Conservation (phyloP, 148 eudicot genomes). For the Dysphania ambrosioides region DNA sequence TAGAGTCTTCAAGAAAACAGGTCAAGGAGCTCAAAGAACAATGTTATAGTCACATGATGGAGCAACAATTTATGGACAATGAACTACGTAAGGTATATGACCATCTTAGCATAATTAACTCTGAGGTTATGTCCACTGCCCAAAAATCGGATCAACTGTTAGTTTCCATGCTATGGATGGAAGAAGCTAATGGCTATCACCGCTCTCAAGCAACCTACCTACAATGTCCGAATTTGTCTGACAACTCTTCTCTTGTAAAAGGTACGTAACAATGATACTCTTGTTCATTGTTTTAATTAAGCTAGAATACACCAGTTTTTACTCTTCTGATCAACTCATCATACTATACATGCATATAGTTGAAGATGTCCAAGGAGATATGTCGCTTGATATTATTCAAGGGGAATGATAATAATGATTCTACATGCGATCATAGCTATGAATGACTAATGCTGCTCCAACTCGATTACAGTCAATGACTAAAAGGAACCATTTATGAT, state of each 20-base stretch:
- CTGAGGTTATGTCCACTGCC: neutral
- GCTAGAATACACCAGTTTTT: neutral
- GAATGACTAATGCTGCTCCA: too few species aligned
- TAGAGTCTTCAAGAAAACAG: conserved; percentile 9
- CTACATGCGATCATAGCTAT: too few species aligned
- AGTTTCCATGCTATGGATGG: neutral
- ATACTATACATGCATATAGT: neutral
- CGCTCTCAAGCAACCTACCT: neutral
- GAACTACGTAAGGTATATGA: neutral
- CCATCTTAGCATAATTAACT: neutral
- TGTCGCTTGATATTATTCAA: too few species aligned
- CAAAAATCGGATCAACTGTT: conserved; percentile 5
- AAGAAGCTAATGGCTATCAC: neutral
- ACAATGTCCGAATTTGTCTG: neutral
- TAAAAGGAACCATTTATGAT: too few species aligned
- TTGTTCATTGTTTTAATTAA: neutral
- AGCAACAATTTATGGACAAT: neutral
- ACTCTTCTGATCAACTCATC: neutral
- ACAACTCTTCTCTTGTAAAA: neutral
- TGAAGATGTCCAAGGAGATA: too few species aligned
- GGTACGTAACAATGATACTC: neutral
- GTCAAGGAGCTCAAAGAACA: conserved; percentile 12
- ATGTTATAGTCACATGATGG: neutral
- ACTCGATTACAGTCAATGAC: too few species aligned
- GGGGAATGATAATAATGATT: too few species aligned